Percentiles rank a stretch among this genome's conserved stretches.
Evolutionary conservation across 73 alveolate genomes (phyloP).

Genomic region (Paramecium caudatum): DNA sequence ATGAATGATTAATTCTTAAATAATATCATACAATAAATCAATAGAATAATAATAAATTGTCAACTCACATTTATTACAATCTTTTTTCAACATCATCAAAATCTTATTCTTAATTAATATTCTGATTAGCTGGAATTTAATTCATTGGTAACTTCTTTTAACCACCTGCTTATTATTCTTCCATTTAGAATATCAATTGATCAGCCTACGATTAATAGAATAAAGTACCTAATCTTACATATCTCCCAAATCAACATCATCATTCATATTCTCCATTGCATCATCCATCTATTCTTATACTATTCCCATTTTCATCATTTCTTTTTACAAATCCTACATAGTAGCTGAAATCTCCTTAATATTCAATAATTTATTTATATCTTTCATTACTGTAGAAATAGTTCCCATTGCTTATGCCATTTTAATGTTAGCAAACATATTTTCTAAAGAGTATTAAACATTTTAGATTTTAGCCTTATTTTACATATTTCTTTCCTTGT

Average conservation of each 20-base stretch:
- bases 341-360: conserved; percentile 70
- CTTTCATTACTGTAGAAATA: conserved; percentile 71
- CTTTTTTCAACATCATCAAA: conserved; percentile 52
- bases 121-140: not conserved
- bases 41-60: no score
- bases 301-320: conserved; percentile 78
- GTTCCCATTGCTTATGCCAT: conserved; percentile 74
- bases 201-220: conserved; percentile 45
- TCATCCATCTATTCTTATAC: conserved; percentile 74
- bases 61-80: conserved; percentile 13
- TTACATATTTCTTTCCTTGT: conserved; percentile 46
- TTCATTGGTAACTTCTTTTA: no score
- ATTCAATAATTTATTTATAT: conserved; percentile 58
- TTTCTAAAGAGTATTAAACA: conserved; percentile 54
- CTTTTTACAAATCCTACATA: conserved; percentile 72
- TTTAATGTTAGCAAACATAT: conserved; percentile 76
- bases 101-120: not conserved
- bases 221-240: conserved; percentile 41
- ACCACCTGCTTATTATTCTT: conserved; percentile 28
- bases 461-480: conserved; percentile 71
- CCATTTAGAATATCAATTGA: not conserved
- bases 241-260: conserved; percentile 74
- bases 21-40: no score
- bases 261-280: conserved; percentile 74
- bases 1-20: no score